phyloP scores from a whole-genome alignment of 2,329 filamentous ascomycete species.

The Tolypocladium guangdongense region DNA sequence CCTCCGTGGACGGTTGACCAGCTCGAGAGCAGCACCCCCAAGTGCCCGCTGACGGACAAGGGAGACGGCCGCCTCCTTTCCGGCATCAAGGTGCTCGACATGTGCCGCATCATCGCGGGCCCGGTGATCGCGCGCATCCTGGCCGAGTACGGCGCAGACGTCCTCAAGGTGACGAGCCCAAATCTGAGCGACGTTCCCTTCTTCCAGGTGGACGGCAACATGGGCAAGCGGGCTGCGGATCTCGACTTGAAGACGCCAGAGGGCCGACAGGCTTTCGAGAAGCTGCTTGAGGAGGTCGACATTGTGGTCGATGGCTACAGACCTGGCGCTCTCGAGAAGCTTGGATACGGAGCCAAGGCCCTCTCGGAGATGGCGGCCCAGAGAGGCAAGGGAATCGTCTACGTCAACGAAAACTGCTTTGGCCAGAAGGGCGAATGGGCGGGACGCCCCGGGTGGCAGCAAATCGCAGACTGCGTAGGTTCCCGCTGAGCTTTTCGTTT shows the following conservation, averaged over 20 bases:
- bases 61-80: slow-evolving; percentile 25
- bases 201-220: slow-evolving; percentile 63
- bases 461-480: slow-evolving; percentile 53
- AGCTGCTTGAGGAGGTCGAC: slow-evolving; percentile 50
- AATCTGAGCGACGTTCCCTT: slow-evolving; percentile 60
- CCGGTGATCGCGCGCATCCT: slow-evolving; percentile 61
- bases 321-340: slow-evolving; percentile 49
- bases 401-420: slow-evolving; percentile 63
- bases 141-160: slow-evolving; percentile 65
- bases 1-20: slow-evolving; percentile 38
- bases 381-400: slow-evolving; percentile 52
- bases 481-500: not conserved
- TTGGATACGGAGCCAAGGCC: slow-evolving; percentile 50
- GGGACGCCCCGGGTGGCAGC: slow-evolving; percentile 56
- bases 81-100: slow-evolving; percentile 62
- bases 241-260: slow-evolving; percentile 46
- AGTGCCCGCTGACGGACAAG: slow-evolving; percentile 23
- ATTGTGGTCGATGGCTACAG: slow-evolving; percentile 59
- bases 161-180: slow-evolving; percentile 60
- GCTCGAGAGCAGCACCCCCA: slow-evolving; percentile 39
- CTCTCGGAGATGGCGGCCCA: slow-evolving; percentile 40
- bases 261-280: slow-evolving; percentile 46
- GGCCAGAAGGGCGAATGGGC: slow-evolving; percentile 51
- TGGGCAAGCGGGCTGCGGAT: slow-evolving; percentile 56
- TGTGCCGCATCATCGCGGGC: slow-evolving; percentile 66